Percentiles rank a stretch among this genome's conserved stretches.
Conservation (phyloP, 306 rosid genomes). For the Cucumis hystrix region DNA sequence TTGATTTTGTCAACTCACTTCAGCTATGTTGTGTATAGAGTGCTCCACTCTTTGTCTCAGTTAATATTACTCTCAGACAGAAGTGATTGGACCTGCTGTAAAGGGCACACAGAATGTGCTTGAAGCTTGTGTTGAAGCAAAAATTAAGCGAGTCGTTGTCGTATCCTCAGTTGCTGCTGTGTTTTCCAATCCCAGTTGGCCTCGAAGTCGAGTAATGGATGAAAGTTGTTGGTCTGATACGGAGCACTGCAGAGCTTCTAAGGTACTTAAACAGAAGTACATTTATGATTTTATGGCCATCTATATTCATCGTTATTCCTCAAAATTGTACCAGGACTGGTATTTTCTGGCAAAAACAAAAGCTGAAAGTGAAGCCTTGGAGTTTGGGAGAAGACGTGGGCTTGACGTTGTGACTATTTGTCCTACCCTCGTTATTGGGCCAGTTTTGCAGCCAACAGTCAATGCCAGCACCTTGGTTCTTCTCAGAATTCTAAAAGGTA, state of each 20-base stretch:
- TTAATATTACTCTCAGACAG: conserved; percentile 6
- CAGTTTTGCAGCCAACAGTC: conserved; percentile 41
- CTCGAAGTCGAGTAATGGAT: conserved; percentile 19
- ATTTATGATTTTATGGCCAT: not conserved
- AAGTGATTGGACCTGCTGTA: conserved; percentile 16
- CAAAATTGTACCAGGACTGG: conserved; percentile 44
- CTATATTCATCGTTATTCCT: not conserved
- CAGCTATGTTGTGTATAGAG: not conserved
- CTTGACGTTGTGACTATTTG: conserved; percentile 40
- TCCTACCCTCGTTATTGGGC: conserved; percentile 39
- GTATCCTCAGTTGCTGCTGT: conserved; percentile 27
- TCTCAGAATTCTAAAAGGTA: conserved; percentile 41
- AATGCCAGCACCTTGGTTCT: conserved; percentile 50
- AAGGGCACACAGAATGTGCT: conserved; percentile 21
- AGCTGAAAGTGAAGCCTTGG: conserved; percentile 56
- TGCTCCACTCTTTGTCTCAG: not conserved
- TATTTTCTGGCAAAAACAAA: conserved; percentile 58
- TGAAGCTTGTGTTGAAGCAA: conserved; percentile 24
- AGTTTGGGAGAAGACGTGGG: conserved; percentile 39
- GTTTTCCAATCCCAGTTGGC: conserved; percentile 20
- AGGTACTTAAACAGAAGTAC: conserved; percentile 10
- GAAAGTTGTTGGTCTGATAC: conserved; percentile 35
- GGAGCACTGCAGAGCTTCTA: conserved; percentile 23
- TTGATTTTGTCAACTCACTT: not conserved
- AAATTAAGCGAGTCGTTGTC: conserved; percentile 24